Conservation (phyloP, 371 early-diverging fungal species). For the Saksenaea vasiformis region DNA sequence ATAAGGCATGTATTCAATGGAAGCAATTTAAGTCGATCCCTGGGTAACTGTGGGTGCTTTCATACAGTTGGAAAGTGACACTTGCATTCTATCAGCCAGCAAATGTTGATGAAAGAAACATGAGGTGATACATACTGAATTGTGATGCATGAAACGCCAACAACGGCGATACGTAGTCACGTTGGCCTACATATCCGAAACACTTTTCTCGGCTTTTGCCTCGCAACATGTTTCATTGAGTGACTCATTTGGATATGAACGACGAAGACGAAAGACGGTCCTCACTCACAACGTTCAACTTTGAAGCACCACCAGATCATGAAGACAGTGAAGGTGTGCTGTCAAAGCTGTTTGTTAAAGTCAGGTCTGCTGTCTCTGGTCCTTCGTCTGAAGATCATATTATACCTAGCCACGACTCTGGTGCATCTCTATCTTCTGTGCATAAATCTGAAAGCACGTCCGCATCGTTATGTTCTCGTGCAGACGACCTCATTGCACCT, state of each 20-base stretch:
- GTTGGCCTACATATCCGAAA: neutral
- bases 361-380: slow-evolving; percentile 51
- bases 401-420: neutral
- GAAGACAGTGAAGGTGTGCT: slow-evolving; percentile 51
- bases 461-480: neutral
- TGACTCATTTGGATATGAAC: slow-evolving; percentile 10
- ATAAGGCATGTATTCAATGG: neutral
- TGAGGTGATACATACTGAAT: neutral
- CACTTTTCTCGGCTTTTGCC: slow-evolving; percentile 1
- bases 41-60: no score
- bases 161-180: neutral
- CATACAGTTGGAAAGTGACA: neutral
- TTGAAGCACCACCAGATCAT: slow-evolving; percentile 38
- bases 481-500: neutral
- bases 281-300: slow-evolving; percentile 48
- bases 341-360: slow-evolving; percentile 59
- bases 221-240: slow-evolving; percentile 5
- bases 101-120: neutral
- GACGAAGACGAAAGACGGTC: slow-evolving; percentile 24
- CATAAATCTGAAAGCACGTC: slow-evolving; percentile 1
- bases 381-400: slow-evolving; percentile 4
- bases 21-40: no score
- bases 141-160: neutral
- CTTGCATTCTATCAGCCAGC: neutral
- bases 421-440: slow-evolving; percentile 8